Evolutionary conservation across 148 eudicot species (phyloP), one percentile per base, ranked within the genome.

Genomic region (Spergularia bocconei): DNA sequence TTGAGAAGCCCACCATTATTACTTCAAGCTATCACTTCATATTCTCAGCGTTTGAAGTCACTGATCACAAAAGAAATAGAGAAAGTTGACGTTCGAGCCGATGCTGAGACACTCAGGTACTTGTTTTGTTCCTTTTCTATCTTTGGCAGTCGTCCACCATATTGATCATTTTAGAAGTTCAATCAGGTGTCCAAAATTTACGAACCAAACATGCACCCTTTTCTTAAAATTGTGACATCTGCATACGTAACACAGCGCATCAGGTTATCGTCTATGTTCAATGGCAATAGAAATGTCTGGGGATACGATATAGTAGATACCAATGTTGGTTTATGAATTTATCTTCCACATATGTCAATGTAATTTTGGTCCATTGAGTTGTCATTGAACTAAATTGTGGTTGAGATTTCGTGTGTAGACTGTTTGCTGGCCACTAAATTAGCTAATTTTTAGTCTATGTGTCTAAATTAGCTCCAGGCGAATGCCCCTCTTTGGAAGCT

Each of bases 41-140:
- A 89, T 85, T 81, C 96, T 47, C 94, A 95, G 78, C 82, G 92
- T 70, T 78, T 95, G 84, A 89, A 81, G 78, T 81, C 87, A 41
- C 79, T 84, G 72, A 91, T 95, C 66, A 47, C 80, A 57, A 85
- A 85, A 76, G 99, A 95, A 82, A 89, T 85, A 78, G 99, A 95
- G 75, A 95, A 95, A 82, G 89, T 95, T 85, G 97, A 95, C 80
- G 89, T 91, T 73, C 86, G 97, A 87, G 99, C 92, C 73, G 99
- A 95, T 89, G 99, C 99, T 61, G 99, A 95, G 85, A 86, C 91
- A 60, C 87, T 95, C 67, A 95, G 97, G 99, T 95, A 72, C 44
- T 52, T 70, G 3, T 48, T 67, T 41, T 33, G 21, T 57, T 63
- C 20, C 72, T 56, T 51, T 69, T 7, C 47, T 20, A 23, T 53